These are phyloP conservation scores for Escovopsis sp. DNA, from an alignment of 2,329 filamentous ascomycete genomes.

Conservation along the genomic window DNA sequence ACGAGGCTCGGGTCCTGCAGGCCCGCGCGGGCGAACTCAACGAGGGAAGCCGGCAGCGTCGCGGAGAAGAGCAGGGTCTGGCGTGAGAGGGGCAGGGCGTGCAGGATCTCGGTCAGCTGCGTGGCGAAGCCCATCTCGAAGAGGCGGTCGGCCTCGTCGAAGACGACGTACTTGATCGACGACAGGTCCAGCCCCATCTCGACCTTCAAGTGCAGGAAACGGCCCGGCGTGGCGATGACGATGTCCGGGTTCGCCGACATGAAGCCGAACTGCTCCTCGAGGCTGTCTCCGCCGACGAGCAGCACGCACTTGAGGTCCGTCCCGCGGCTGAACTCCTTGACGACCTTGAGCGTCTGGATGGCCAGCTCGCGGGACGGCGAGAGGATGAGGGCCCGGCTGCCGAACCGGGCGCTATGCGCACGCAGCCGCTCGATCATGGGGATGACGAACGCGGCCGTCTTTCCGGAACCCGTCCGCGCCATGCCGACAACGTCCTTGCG, in stretches of 20 bases:
- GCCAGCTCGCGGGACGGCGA: slow-evolving; percentile 90
- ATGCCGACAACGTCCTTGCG: slow-evolving; percentile 96
- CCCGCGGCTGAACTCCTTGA: slow-evolving; percentile 82
- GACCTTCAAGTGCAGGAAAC: slow-evolving; percentile 91
- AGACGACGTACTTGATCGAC: slow-evolving; percentile 85
- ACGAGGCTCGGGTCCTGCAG: slow-evolving; percentile 84
- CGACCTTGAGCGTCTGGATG: slow-evolving; percentile 86
- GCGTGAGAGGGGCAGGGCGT: slow-evolving; percentile 66
- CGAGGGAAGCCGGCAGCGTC: slow-evolving; percentile 81
- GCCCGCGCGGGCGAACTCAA: slow-evolving; percentile 89
- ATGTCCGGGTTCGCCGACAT: slow-evolving; percentile 96
- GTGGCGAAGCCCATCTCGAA: slow-evolving; percentile 98
- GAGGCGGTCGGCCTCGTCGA: slow-evolving; percentile 89
- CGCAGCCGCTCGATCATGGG: slow-evolving; percentile 94
- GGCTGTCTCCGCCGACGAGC: slow-evolving; percentile 83
- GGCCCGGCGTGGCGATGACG: slow-evolving; percentile 89
- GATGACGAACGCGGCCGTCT: slow-evolving; percentile 95
- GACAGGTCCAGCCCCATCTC: slow-evolving; percentile 90
- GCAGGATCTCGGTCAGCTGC: slow-evolving; percentile 83
- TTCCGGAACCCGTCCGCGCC: slow-evolving; percentile 96
- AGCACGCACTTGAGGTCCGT: slow-evolving; percentile 85
- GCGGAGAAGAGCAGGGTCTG: slow-evolving; percentile 94
- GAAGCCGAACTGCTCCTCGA: slow-evolving; percentile 86
- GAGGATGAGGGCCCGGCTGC: slow-evolving; percentile 71
- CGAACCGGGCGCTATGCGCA: slow-evolving; percentile 72